These are phyloP conservation scores for Stagonosporopsis vannaccii DNA, from an alignment of 2,329 filamentous ascomycete genomes.

Conservation along the genomic window DNA sequence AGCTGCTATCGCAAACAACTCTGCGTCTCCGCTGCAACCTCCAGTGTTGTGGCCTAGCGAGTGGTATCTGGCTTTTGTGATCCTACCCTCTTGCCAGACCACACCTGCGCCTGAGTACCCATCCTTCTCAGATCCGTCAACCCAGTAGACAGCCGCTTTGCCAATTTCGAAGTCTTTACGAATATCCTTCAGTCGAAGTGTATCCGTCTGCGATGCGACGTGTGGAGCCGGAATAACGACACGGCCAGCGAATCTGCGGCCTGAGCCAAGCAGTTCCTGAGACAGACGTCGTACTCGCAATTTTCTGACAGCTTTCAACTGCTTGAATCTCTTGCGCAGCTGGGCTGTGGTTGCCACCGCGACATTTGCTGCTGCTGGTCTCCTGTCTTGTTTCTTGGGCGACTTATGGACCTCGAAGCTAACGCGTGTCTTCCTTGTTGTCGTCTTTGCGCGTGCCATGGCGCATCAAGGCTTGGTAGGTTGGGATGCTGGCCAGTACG, in stretches of 20 bases:
- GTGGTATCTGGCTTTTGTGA: not conserved
- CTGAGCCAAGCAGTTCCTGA: not conserved
- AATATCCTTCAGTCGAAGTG: not conserved
- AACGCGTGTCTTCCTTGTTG: not conserved
- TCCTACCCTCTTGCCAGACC: not conserved
- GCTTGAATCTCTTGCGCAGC: not conserved
- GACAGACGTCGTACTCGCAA: not conserved
- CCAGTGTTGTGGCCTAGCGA: slow-evolving; percentile 2
- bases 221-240: not conserved
- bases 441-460: not conserved
- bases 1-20: slow-evolving; percentile 19
- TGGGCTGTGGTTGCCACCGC: not conserved
- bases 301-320: not conserved
- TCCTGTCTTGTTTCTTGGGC: not conserved
- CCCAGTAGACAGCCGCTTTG: not conserved
- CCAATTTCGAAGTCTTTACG: not conserved
- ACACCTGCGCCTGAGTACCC: slow-evolving; percentile 15
- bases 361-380: not conserved
- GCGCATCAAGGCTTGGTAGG: not conserved
- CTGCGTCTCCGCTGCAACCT: slow-evolving; percentile 4
- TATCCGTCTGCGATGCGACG: not conserved
- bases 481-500: not conserved
- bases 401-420: not conserved
- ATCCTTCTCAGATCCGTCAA: not conserved
- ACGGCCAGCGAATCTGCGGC: not conserved